These are phyloP conservation scores for Naegleria fowleri DNA, from an alignment of 208 protist species.

Conservation along the genomic window DNA sequence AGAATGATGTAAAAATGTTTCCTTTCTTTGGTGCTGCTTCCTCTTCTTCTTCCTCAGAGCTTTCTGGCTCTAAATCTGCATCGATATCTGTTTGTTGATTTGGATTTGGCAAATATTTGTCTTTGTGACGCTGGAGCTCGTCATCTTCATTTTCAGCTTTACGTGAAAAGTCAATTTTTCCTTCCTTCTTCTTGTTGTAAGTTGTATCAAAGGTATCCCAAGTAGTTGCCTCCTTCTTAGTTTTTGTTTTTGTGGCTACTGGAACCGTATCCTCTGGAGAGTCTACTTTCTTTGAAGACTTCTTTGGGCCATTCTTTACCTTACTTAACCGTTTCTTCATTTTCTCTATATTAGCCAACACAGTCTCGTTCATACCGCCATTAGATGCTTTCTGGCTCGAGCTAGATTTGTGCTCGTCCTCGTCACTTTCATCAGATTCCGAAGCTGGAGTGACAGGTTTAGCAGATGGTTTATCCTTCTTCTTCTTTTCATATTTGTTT, in stretches of 20 bases:
- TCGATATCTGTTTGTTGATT: constrained; percentile 65
- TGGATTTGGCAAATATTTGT: constrained; percentile 44
- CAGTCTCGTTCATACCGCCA: not conserved
- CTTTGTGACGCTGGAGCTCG: not conserved
- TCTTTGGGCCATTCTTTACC: not conserved
- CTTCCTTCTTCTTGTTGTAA: not conserved
- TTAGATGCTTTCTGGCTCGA: not conserved
- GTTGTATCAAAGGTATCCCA: not conserved
- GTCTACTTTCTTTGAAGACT: not conserved
- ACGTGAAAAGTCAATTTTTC: not conserved
- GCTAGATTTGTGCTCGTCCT: not conserved
- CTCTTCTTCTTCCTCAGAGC: constrained; percentile 63
- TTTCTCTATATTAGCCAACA: not conserved
- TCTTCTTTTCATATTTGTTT: not conserved
- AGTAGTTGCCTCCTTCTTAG: not conserved
- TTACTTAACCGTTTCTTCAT: not conserved
- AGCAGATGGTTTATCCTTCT: not conserved
- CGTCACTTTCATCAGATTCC: not conserved
- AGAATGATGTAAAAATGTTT: constrained; percentile 65
- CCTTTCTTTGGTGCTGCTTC: constrained; percentile 50
- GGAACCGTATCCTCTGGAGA: not conserved
- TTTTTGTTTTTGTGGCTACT: not conserved
- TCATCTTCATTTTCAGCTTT: not conserved
- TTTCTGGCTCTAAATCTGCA: constrained; percentile 56
- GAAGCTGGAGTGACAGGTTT: not conserved